Evolutionary conservation across 306 rosid genomes (phyloP), one percentile per base, ranked within the genome.

Genomic region (Hylodesmum podocarpum): DNA sequence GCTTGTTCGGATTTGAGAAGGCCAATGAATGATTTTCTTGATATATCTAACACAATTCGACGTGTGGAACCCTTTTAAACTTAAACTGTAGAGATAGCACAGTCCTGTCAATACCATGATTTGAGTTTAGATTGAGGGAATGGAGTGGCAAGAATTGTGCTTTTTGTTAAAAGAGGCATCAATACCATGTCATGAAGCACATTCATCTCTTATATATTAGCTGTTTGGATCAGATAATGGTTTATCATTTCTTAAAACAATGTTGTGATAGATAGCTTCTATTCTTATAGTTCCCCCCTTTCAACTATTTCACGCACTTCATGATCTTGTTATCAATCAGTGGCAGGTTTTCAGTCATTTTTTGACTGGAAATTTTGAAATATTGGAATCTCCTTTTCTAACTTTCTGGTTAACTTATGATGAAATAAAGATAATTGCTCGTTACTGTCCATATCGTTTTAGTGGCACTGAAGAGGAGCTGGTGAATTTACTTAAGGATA

Each of bases 401-500:
- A 78, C 81, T 77, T 68, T 50, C 2, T 41, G 29, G 69, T 74
- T 64, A 2, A 62, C 62, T 70, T 44, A 2, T 65, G 73, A 69
- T 79, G 47, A 77, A 67, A 36, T 80, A 78, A 96, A 95, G 99
- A 79, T 89, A 75, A 89, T 95, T 87, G 96, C 98, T 66, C 91
- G 92, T 75, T 92, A 83, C 70, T 78, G 96, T 85, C 98, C 99
- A 39, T 57, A 84, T 64, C 88, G 92, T 81, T 85, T 95, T 47
- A 64, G 84, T 81, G 97, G 97, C 55, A 80, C 84, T 62, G 99
- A 89, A 84, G 96, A 87, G 84, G 91, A 86, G 77, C 89, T 95
- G 53, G 80, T 92, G 55, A 88, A 79, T 83, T 86, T 91, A 77
- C 97, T 95, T 64, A 92, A 92, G 85, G 99, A 90, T 80, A 96